Base-by-base conservation (phyloP, 805 yeast genomes). In the Metschnikowia baotianmanensis region DNA sequence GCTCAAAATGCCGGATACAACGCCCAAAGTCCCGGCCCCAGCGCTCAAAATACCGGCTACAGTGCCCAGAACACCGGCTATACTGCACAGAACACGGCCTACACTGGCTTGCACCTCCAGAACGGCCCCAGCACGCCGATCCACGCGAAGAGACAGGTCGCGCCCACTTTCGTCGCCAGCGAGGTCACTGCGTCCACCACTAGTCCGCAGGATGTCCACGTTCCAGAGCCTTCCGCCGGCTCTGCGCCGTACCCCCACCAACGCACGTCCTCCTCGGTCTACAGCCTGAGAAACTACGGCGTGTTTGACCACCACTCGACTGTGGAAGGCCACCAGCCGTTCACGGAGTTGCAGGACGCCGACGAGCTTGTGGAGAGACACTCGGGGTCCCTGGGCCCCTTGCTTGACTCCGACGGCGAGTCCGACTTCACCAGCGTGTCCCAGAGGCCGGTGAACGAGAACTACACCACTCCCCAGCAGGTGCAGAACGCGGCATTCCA, bases 351-450 rank as follows among this genome's bases (percentile, higher is more conserved):
- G 45, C 62, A 50, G 11, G 63, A 58, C 42, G 44, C 52, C 16
- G 50, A 43, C 11, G 39, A 32, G 18, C 24, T 10, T 15, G 42
- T 34, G 6, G 55, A 49, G 31, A 15, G 28, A 9, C 8, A 3
- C 15, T 15, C 28, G 12, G 28, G n/a, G 12, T 25, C 28, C 13
- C 28, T 26, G 35, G 11, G 39, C 19, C 30, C 47, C 51, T 3
- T 31, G 31, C 32, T 46, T 34, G 66, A 59, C 34, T 69, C 73
- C 1, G 74, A 69, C 46, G 57, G 57, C 23, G 78, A 71, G 34
- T 83, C 91, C 1, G 83, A 82, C 53, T 82, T 85, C 60, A 84
- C 93, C 1, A 80, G 88, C 38, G 86, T 85, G 2, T 82, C 90
- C 6, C 91, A 84, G 61, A 69, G 91, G 57, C 89, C 82, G 20